A percentile compares a stretch with the other conserved stretches of the same genome.
Conservation (phyloP, 352 stramenopile genomes). For the Pelagophyceae sp. region DNA sequence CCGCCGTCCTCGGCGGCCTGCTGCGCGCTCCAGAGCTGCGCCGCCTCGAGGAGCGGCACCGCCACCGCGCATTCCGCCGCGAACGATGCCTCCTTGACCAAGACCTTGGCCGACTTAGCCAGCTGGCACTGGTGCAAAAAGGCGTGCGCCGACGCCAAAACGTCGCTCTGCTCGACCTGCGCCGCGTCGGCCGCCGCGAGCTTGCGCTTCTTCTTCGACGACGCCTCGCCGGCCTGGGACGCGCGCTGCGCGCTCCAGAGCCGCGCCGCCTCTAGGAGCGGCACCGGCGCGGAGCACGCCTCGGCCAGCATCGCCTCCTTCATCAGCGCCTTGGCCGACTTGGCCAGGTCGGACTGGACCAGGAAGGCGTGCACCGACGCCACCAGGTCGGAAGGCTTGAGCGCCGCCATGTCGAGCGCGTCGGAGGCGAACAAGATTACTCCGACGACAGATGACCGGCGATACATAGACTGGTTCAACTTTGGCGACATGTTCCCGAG, state of each 20-base stretch:
- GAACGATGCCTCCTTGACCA: not conserved
- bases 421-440: not conserved
- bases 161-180: not conserved
- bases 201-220: slow-evolving; percentile 1
- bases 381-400: not conserved
- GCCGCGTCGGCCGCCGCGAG: not conserved
- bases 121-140: not conserved
- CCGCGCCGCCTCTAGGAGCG: not conserved
- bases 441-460: not conserved
- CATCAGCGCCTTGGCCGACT: not conserved
- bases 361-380: slow-evolving; percentile 1
- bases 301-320: not conserved
- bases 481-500: not conserved
- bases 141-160: not conserved
- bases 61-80: not conserved
- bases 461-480: not conserved
- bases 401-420: not conserved
- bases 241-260: not conserved
- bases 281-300: not conserved
- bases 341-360: not conserved
- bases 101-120: not conserved
- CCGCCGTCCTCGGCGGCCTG: not conserved
- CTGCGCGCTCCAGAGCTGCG: not conserved
- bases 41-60: slow-evolving; percentile 8
- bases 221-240: no score